A percentile compares a stretch with the other conserved stretches of the same genome.
Conservation (phyloP, 805 yeast genomes). For the Spathaspora arborariae region DNA sequence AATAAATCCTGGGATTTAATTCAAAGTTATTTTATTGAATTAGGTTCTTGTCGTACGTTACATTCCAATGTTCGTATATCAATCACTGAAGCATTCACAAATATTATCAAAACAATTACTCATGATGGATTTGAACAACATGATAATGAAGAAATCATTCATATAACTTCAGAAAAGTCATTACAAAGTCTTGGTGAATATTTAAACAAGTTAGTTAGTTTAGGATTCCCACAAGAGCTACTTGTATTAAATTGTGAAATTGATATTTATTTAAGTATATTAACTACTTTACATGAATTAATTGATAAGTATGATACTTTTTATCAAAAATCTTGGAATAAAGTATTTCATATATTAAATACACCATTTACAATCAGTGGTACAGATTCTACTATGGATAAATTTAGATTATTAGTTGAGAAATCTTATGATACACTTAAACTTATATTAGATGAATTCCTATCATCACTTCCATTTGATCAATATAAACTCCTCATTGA, state of each 20-base stretch:
- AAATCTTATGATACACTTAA: conserved; percentile 81
- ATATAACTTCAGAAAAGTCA: conserved; percentile 43
- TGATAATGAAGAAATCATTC: conserved; percentile 14
- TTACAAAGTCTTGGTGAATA: conserved; percentile 47
- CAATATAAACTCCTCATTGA: conserved; percentile 66
- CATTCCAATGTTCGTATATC: conserved; percentile 42
- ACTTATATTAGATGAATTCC: conserved; percentile 79
- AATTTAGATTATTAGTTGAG: conserved; percentile 49
- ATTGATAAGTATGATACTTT: conserved; percentile 74
- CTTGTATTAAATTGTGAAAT: conserved; percentile 55
- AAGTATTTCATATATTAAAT: conserved; percentile 58
- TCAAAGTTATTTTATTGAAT: conserved; percentile 41
- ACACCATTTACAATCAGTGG: conserved; percentile 47
- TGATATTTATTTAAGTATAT: conserved; percentile 58
- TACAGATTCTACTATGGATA: conserved; percentile 37
- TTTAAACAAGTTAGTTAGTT: conserved; percentile 36
- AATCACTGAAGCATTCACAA: conserved; percentile 50
- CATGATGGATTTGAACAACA: conserved; percentile 33
- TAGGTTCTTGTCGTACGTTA: conserved; percentile 42
- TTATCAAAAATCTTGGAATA: conserved; percentile 63
- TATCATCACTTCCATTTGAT: conserved; percentile 64
- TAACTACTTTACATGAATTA: conserved; percentile 66
- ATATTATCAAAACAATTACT: conserved; percentile 41
- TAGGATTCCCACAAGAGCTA: conserved; percentile 38
- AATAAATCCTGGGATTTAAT: conserved; percentile 46